phyloP scores from a whole-genome alignment of 805 yeast species.

The Kuraishia molischiana region DNA sequence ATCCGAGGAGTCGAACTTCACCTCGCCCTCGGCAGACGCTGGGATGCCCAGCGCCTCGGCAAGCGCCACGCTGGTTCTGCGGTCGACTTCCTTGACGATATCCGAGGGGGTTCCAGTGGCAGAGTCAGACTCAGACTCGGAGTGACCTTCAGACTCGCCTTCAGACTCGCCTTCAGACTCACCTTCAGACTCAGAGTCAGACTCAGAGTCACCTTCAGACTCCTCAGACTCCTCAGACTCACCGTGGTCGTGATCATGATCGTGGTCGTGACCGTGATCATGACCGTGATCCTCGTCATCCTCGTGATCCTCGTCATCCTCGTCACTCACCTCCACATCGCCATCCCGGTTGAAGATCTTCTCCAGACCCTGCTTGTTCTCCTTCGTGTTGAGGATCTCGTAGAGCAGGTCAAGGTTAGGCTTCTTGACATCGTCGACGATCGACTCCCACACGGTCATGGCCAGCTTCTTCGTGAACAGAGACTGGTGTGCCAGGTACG shows the following conservation, averaged over 20 bases:
- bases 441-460: conserved; percentile 36
- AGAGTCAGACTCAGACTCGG: not conserved
- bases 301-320: conserved; percentile 32
- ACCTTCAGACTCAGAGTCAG: conserved; percentile 19
- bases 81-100: conserved; percentile 16
- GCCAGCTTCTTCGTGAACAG: conserved; percentile 48
- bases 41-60: conserved; percentile 69
- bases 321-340: conserved; percentile 33
- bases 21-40: conserved; percentile 15
- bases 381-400: conserved; percentile 55
- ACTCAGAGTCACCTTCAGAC: conserved; percentile 26
- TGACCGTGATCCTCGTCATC: conserved; percentile 9
- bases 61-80: conserved; percentile 48
- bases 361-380: conserved; percentile 74
- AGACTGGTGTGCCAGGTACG: conserved; percentile 48
- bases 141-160: not conserved
- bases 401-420: conserved; percentile 37
- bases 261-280: conserved; percentile 18
- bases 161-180: conserved; percentile 24
- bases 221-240: conserved; percentile 25
- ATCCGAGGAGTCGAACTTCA: conserved; percentile 14
- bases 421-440: conserved; percentile 33
- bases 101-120: not conserved
- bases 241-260: conserved; percentile 23
- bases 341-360: conserved; percentile 61